Evolutionary conservation across 2,329 filamentous ascomycete genomes (phyloP).

Genomic region (Cladosporium sp.): DNA sequence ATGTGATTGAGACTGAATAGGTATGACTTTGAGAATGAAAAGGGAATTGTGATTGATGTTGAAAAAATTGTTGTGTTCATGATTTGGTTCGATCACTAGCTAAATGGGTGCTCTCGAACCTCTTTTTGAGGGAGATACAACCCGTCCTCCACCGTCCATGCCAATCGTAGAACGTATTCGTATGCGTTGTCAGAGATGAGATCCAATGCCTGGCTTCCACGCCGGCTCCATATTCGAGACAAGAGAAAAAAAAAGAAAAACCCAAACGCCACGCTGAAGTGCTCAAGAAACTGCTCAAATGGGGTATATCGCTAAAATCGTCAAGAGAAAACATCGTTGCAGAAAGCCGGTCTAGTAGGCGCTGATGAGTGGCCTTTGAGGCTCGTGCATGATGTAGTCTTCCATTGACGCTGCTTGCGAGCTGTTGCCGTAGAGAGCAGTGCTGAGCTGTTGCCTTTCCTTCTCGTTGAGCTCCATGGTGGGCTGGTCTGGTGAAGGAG

Average conservation of each 20-base stretch:
- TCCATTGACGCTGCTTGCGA: constrained; percentile 24
- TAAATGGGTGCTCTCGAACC: constrained; percentile 8
- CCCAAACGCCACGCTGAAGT: constrained; percentile 25
- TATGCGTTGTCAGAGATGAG: constrained; percentile 14
- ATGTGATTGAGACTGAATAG: not conserved
- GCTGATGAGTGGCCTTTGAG: constrained; percentile 38
- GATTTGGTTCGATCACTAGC: constrained; percentile 11
- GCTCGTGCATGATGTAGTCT: constrained; percentile 39
- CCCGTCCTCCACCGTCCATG: constrained; percentile 8
- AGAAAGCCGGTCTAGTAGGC: constrained; percentile 41
- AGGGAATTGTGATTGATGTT: not conserved
- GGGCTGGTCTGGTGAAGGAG: constrained; percentile 47
- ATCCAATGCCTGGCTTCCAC: constrained; percentile 13
- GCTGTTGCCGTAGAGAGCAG: constrained; percentile 44
- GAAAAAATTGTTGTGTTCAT: constrained; percentile 3
- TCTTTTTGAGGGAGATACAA: constrained; percentile 10
- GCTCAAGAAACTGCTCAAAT: constrained; percentile 3
- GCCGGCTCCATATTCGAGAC: constrained; percentile 26
- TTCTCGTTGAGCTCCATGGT: constrained; percentile 49
- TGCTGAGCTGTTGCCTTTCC: constrained; percentile 46
- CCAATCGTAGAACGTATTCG: constrained; percentile 6
- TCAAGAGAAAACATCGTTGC: constrained; percentile 3
- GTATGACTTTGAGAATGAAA: not conserved
- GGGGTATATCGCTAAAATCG: constrained; percentile 16
- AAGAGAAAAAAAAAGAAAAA: constrained; percentile 7